Evolutionary conservation across 805 yeast genomes (phyloP).

Genomic region (Kuraishia ogatae): DNA sequence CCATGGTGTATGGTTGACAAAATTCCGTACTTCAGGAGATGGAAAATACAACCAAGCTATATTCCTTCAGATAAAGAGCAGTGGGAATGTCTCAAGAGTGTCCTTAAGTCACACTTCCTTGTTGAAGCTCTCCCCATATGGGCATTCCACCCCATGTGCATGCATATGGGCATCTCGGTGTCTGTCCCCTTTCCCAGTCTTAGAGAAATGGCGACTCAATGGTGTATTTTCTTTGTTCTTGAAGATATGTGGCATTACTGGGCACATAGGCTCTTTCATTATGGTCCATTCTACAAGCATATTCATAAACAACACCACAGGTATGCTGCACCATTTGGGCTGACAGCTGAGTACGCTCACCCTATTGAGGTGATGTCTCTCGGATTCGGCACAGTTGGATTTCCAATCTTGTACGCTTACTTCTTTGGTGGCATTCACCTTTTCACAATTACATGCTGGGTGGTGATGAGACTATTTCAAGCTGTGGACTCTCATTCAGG

Average conservation of each 20-base stretch:
- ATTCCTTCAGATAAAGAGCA: slow-evolving; percentile 47
- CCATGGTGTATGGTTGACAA: slow-evolving; percentile 51
- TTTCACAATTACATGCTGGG: slow-evolving; percentile 47
- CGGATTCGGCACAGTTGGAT: slow-evolving; percentile 54
- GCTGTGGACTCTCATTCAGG: slow-evolving; percentile 58
- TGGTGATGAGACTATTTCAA: slow-evolving; percentile 42
- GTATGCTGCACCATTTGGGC: slow-evolving; percentile 56
- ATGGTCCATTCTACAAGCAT: slow-evolving; percentile 46
- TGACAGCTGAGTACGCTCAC: slow-evolving; percentile 55
- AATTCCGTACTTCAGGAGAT: slow-evolving; percentile 41
- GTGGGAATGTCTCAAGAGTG: slow-evolving; percentile 56
- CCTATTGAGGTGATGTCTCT: slow-evolving; percentile 49
- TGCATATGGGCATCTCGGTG: slow-evolving; percentile 36
- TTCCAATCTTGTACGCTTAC: slow-evolving; percentile 46
- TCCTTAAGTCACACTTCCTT: slow-evolving; percentile 43
- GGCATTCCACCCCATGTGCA: slow-evolving; percentile 52
- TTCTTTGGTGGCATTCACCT: slow-evolving; percentile 39
- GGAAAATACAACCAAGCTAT: slow-evolving; percentile 46
- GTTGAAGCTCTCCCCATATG: slow-evolving; percentile 57
- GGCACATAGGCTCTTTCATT: slow-evolving; percentile 49
- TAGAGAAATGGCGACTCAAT: slow-evolving; percentile 31
- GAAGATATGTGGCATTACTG: slow-evolving; percentile 58
- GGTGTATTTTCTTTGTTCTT: slow-evolving; percentile 39
- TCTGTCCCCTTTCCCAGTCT: slow-evolving; percentile 45
- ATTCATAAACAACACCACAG: slow-evolving; percentile 54